Base-by-base conservation (phyloP, 2,329 filamentous ascomycete species). In the Lachnum nothofagi region DNA sequence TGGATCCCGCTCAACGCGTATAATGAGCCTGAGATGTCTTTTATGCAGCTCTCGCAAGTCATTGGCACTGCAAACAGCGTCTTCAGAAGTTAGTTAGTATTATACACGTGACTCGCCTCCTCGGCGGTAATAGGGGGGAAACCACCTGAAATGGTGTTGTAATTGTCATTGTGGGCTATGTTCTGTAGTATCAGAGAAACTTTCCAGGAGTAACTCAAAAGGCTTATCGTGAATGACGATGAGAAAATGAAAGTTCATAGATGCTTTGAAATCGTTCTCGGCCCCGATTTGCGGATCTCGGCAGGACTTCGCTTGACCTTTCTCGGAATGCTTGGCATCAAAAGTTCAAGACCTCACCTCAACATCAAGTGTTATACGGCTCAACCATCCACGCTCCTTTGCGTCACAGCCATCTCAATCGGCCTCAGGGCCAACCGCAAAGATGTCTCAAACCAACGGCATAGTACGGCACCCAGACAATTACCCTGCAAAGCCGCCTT, bases 41-140 rank as follows among this genome's bases (percentile, higher is more conserved):
- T 85, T 68, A 95, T 82, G 73, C 93, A 97, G 64, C 79, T 76
- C 62, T 95, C 85, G 73, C 93, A 97, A 70, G 84, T 89, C 75
- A 97, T 84, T 47, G 90, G 91, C 60, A 97, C 93, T 56, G 91
- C 90, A 69, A 97, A 97, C 57, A 91, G 85, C 53, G 91, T 95
- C 86, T 97, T 37, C 16, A 29, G 16, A 41, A 27, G n/a, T n/a
- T n/a, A 33, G 49, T 60, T 42, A 59, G 45, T 53, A 44, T 40
- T 17, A 34, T 31, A 33, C 54, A 63, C 59, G 62, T 62, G 61
- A 60, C 44, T 39, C 16, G 5, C 41, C 27, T 35, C 39, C 20
- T 6, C 29, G 31, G 39, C 14, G 12, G 34, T 17, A 19, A 31
- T 9, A 17, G 25, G 14, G 31, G 22, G 20, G 37, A 19, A 55